Base-by-base conservation (phyloP, 768 basidiomycete genomes). In the Ramaria sp. region DNA sequence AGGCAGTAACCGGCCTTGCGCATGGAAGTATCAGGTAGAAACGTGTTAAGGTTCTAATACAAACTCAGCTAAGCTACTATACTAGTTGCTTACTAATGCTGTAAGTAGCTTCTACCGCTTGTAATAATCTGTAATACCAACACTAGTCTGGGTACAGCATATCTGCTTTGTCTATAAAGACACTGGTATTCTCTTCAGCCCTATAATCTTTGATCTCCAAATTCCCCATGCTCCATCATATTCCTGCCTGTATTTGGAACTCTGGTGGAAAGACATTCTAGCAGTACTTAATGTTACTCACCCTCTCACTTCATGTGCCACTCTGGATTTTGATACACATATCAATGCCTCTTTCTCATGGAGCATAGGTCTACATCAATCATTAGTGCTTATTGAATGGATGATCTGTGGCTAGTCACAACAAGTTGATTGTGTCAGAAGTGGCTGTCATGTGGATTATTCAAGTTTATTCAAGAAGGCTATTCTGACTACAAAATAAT, bases 381-480 rank as follows among this genome's bases (percentile, higher is more conserved):
- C 7, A 28, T 9, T 52, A 39, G 51, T 22, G 39, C 1, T n/a
- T 52, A 13, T 24, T 18, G n/a, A 16, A 9, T 4, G 27, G 12
- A 15, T 52, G 51, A 39, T 24, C 16, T n/a, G 16, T 1, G 1
- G 51, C 34, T n/a, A 34, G 53, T 10, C 28, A 10, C 10, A 44
- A 55, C 24, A 55, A 55, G 25, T 43, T 28, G 1, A 32, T 55
- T 6, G 43, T 44, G 10, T 44, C 48, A 2, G 53, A 55, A 18
- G 1, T 55, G 6, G 44, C 53, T 15, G 39, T 47, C 22, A 24
- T 32, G 6, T 34, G 28, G 6, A 7, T 55, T 30, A 20, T n/a
- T n/a, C n/a, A n/a, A n/a, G n/a, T n/a, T n/a, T n/a, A n/a, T n/a
- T 18, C 16, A 45, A 13, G 15, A 6, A 9, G 38, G 43, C n/a